Evolutionary conservation across 176 grass and related monocot species (phyloP), one percentile per base, ranked within the genome.

Genomic region (maize (Zea mays)): DNA sequence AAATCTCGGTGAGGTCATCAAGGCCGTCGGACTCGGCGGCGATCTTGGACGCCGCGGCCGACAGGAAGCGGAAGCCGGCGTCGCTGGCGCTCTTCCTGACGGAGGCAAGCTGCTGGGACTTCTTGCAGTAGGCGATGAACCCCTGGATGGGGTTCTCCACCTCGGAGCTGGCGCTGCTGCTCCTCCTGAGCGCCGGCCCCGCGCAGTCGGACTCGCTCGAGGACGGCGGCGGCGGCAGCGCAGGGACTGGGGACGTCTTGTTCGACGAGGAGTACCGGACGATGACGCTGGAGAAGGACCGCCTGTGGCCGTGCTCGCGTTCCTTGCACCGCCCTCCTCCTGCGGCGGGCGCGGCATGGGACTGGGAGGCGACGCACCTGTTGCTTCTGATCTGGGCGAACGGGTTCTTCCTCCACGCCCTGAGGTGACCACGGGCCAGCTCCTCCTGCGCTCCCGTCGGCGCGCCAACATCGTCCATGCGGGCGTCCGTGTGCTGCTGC

Each of bases 111-210:
- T 94, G 88, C 76, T 97, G 94, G 1, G 95, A 98, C 71, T 81
- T 98, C 80, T 98, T 98, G 87, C 95, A 98, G 76, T 94, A 90
- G 27, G 91, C 88, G 46, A 98, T 98, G 17, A 90, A 85, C 4
- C 95, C 92, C 75, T 98, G 91, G 79, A 98, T 92, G 4, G 95
- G 90, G 79, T 85, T 94, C 89, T 94, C 95, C 77, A 76, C 72
- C 73, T 98, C 95, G 14, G 87, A 90, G 80, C 83, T 92, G 14
- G 79, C 89, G 76, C 89, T 98, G 85, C 92, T 94, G 76, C 91
- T 94, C 88, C 91, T 87, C 74, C 87, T 71, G 61, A 98, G 87
- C 75, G 74, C 78, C 41, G 87, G 68, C n/a, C 3, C 59, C 14
- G 81, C 55, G 35, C 80, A 75, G 67, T 78, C 63, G 52, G 85